Percentiles rank a stretch among this genome's conserved stretches.
phyloP scores from a whole-genome alignment of 2,329 filamentous ascomycete genomes.

The Pseudocercospora vitis region DNA sequence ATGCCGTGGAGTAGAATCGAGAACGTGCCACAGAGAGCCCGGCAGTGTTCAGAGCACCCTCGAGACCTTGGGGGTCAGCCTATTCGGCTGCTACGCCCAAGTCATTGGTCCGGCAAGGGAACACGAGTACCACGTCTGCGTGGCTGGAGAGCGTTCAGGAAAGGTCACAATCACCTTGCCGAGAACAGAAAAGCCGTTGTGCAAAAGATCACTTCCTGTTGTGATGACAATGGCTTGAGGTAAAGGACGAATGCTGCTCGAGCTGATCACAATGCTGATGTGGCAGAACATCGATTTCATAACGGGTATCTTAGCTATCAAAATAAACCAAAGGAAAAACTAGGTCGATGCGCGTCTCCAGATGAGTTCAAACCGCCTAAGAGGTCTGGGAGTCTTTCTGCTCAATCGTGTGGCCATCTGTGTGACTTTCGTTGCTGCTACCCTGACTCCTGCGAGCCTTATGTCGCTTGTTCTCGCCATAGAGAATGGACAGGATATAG shows the following conservation, averaged over 20 bases:
- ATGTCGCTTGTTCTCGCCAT: conserved; percentile 30
- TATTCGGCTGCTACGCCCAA: not conserved
- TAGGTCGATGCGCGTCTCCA: not conserved
- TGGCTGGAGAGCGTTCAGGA: no score
- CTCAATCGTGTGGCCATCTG: not conserved
- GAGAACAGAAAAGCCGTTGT: no score
- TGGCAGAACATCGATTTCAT: not conserved
- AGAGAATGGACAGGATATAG: conserved; percentile 40
- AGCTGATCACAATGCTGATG: no score
- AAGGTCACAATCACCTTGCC: no score
- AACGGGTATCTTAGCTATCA: not conserved
- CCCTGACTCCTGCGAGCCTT: not conserved
- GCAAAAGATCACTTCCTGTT: no score
- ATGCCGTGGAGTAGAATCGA: no score
- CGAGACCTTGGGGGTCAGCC: not conserved
- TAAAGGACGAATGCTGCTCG: no score
- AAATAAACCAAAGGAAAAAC: not conserved
- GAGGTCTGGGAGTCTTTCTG: not conserved
- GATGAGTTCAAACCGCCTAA: not conserved
- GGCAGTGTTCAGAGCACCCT: no score
- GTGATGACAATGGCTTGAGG: no score
- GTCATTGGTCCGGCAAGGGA: no score
- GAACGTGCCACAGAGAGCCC: no score
- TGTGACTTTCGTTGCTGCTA: not conserved
- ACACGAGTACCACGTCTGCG: no score